phyloP scores from a whole-genome alignment of 2,329 filamentous ascomycete species.

The Microdochium bolleyi region DNA sequence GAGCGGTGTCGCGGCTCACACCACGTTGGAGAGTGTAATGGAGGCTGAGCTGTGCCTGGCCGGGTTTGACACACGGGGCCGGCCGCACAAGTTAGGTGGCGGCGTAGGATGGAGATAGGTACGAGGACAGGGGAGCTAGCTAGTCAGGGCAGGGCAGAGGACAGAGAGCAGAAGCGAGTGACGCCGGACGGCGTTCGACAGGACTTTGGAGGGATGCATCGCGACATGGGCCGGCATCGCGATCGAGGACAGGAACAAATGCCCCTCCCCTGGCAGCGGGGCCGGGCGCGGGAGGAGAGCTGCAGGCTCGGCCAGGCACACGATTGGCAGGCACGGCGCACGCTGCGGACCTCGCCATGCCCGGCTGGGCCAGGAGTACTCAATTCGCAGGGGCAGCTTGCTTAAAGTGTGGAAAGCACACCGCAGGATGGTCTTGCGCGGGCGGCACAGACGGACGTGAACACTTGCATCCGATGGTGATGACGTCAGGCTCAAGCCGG shows the following conservation, averaged over 20 bases:
- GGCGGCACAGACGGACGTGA: neutral
- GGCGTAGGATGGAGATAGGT: neutral
- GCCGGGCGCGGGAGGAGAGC: neutral
- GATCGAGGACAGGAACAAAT: neutral
- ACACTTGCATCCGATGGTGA: neutral
- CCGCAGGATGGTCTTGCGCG: neutral
- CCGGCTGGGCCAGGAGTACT: neutral
- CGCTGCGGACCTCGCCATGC: neutral
- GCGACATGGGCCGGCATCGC: neutral
- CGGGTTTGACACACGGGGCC: neutral
- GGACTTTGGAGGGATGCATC: neutral
- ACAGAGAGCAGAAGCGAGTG: neutral
- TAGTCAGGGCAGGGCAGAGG: neutral
- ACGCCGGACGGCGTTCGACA: neutral
- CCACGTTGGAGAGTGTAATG: neutral
- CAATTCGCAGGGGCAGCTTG: neutral
- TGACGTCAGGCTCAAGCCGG: neutral
- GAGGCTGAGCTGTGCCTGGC: neutral
- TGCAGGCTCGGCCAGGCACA: neutral
- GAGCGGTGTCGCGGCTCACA: neutral
- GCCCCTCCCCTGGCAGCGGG: neutral
- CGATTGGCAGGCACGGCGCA: neutral
- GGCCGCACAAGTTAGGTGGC: neutral
- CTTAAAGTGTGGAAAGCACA: no score
- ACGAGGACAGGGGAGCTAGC: neutral